Evolutionary conservation across 148 eudicot species (phyloP), one percentile per base, ranked within the genome.

Genomic region (Amaranthus palmeri): DNA sequence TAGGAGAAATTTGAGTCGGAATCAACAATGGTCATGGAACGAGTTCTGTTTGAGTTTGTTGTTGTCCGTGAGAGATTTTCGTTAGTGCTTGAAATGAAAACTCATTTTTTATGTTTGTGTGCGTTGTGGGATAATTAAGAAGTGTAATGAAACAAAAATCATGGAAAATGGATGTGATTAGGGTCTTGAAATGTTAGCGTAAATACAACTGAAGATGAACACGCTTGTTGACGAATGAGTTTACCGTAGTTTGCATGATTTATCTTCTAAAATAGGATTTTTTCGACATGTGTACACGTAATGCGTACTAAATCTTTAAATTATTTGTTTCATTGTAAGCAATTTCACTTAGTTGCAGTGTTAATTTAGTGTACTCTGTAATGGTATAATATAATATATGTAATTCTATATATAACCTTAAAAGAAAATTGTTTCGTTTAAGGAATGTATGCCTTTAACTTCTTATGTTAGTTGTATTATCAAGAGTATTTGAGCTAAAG

Each of bases 201-300:
- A 2, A 80, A 80, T 58, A 50, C 17, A 45, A 17, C 40, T n/a
- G 74, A 89, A 85, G 86, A 75, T 83, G 88, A 88, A 88, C 92
- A 83, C 74, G 41, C 74, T 17, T 10, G 13, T 40, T 54, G 7
- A 46, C 0, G 13, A 15, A 41, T 25, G 5, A 8, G 5, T 13
- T 6, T 4, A 10, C 5, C 0, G 47, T 3, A 42, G 45, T 7
- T 7, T 69, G 41, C 36, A n/a, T 48, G 36, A 2, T 13, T 74
- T 65, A 44, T 14, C 42, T 54, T 49, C 1, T 40, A 4, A 45
- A 0, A 1, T 8, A 7, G 2, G 9, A 15, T 40, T 43, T 42
- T 5, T 42, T 36, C 5, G 41, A 53, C 0, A 2, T 7, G 18
- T 6, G 6, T 0, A 44, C 6, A 1, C 6, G 17, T 25, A 3